A percentile compares a stretch with the other conserved stretches of the same genome.
Evolutionary conservation across 169 alveolate species (phyloP).

Genomic region (Perkinsus chesapeaki): DNA sequence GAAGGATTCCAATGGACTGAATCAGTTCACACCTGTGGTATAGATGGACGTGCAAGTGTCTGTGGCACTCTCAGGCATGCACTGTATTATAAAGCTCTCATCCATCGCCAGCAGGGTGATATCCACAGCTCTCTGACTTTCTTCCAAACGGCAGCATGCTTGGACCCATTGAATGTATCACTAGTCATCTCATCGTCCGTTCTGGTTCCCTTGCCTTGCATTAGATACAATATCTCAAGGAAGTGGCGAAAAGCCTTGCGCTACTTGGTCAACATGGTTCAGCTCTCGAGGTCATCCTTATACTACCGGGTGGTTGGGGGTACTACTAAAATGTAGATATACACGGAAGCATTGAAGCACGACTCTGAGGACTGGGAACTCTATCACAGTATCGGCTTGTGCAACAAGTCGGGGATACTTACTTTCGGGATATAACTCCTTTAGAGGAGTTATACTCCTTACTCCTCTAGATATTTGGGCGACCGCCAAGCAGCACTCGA

Average conservation of each 20-base stretch:
- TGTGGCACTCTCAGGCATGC: conserved; percentile 14
- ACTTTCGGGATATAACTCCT: neutral
- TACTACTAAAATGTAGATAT: neutral
- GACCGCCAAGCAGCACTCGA: conserved; percentile 50
- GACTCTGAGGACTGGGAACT: conserved; percentile 70
- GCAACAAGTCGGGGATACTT: conserved; percentile 48
- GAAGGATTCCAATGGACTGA: conserved; percentile 29
- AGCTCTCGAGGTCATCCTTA: conserved; percentile 49
- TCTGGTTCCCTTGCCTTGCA: conserved; percentile 36
- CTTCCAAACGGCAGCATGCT: conserved; percentile 39
- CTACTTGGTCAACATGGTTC: conserved; percentile 57
- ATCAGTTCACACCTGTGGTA: conserved; percentile 30
- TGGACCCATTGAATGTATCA: neutral
- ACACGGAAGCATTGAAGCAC: conserved; percentile 53
- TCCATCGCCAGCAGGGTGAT: conserved; percentile 48
- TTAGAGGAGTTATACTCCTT: no score
- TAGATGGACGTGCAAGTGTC: neutral
- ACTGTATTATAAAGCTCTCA: conserved; percentile 48
- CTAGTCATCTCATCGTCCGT: neutral
- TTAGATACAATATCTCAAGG: conserved; percentile 49
- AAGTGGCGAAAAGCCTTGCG: conserved; percentile 50
- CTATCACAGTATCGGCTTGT: conserved; percentile 56
- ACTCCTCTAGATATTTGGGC: neutral
- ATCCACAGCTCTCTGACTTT: conserved; percentile 51
- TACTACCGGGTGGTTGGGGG: neutral